Evolutionary conservation across 768 basidiomycete genomes (phyloP), one percentile per base, ranked within the genome.

Genomic region (Termitomyces sp.): DNA sequence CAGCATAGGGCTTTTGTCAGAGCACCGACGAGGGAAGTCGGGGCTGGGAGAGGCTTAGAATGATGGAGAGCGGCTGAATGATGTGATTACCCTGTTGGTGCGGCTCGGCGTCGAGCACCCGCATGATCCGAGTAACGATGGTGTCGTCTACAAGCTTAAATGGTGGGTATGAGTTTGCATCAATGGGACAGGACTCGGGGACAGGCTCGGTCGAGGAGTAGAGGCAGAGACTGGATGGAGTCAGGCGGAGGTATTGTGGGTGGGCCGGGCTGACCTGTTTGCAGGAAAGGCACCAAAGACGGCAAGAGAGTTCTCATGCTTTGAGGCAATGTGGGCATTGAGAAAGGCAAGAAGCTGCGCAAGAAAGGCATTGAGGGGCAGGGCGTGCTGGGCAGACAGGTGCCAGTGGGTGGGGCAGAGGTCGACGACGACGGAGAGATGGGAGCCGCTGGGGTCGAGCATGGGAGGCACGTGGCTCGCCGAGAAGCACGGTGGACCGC

Each of bases 1-100:
- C 94, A 91, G 66, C 96, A 98, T 16, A 98, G 75, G 3, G 94
- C 89, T 70, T 97, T 98, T 28, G 91, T 89, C 54, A 98, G 70
- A 14, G 95, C 94, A 39, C 91, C 84, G 46, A 98, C 95, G 44
- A 99, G 76, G 3, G 85, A 86, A 61, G 80, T 80, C 14, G 86
- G 85, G 50, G 72, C 86, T 75, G 49, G 19, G 51, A 51, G 61
- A 40, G 41, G 45, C 50, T 49, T 35, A 63, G 63, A 54, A 59
- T 60, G 17, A 49, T 10, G 61, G 40, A 41, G 53, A 40, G 46
- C 48, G 55, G 45, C n/a, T 39, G 25, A 46, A 54, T 55, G 30
- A 40, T 44, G 53, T 63, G 74, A 25, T 52, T 58, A 80, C 81
- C 75, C 74, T 85, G 83, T 64, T 82, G 77, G 25, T 79, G 77